phyloP scores from a whole-genome alignment of 768 basidiomycete species.

The Leccinum subgranulosum region DNA sequence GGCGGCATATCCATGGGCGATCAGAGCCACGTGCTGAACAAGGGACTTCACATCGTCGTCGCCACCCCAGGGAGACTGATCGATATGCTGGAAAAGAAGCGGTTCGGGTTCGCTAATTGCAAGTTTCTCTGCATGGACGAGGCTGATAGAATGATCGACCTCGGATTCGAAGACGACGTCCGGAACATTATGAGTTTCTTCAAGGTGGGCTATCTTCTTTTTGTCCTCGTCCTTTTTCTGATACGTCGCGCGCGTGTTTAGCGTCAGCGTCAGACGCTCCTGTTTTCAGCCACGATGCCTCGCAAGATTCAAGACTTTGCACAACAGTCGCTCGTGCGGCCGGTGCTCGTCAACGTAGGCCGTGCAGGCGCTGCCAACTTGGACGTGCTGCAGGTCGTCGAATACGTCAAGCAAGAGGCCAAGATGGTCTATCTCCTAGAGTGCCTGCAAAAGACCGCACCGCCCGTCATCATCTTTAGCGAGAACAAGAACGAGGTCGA shows the following conservation, averaged over 20 bases:
- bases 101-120: constrained; percentile 90
- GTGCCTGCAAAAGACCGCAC: constrained; percentile 96
- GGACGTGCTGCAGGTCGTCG: constrained; percentile 94
- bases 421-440: constrained; percentile 99
- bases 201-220: constrained; percentile 52
- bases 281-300: constrained; percentile 99
- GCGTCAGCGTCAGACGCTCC: constrained; percentile 93
- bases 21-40: constrained; percentile 87
- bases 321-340: constrained; percentile 91
- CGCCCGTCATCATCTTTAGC: constrained; percentile 96
- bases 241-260: constrained; percentile 27
- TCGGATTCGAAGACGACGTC: constrained; percentile 98
- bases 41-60: constrained; percentile 93
- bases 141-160: constrained; percentile 98
- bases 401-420: constrained; percentile 99
- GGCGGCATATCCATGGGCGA: constrained; percentile 98
- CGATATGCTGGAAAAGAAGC: constrained; percentile 96
- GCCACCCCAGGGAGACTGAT: constrained; percentile 96
- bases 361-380: constrained; percentile 97
- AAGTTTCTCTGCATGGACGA: constrained; percentile 99
- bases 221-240: neutral
- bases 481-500: constrained; percentile 99
- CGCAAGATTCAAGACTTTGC: constrained; percentile 99
- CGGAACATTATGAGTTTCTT: constrained; percentile 99
- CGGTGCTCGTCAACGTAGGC: constrained; percentile 94